Percentiles rank a stretch among this genome's conserved stretches.
Conservation (phyloP, 2,329 filamentous ascomycete species). For the Teratosphaeria gauchensis region DNA sequence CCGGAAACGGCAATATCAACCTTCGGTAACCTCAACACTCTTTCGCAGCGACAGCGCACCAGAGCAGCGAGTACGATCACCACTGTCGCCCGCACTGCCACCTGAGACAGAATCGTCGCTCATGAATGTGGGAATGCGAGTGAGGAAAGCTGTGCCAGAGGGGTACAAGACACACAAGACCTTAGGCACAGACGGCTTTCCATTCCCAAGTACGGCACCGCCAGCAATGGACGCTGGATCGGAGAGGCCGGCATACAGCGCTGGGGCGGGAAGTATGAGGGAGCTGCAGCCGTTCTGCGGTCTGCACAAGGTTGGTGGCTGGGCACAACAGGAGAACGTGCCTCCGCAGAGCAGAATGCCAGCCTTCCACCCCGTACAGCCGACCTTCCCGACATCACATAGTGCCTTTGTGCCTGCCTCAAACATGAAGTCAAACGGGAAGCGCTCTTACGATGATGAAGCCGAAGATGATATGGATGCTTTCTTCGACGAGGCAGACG, state of each 20-base stretch:
- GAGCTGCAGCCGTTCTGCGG: slow-evolving; percentile 77
- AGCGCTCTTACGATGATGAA: slow-evolving; percentile 28
- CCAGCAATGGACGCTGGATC: slow-evolving; percentile 24
- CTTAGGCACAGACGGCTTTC: slow-evolving; percentile 12
- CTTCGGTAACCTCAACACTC: slow-evolving; percentile 37
- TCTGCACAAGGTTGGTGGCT: slow-evolving; percentile 63
- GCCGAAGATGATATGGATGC: slow-evolving; percentile 27
- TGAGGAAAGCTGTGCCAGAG: slow-evolving; percentile 86
- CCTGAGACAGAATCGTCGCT: slow-evolving; percentile 66
- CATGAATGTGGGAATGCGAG: slow-evolving; percentile 86
- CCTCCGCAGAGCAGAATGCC: slow-evolving; percentile 5
- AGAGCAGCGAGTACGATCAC: slow-evolving; percentile 10
- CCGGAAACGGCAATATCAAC: slow-evolving; percentile 36
- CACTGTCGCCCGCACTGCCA: slow-evolving; percentile 47
- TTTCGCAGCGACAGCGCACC: slow-evolving; percentile 9
- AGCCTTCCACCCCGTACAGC: slow-evolving; percentile 26
- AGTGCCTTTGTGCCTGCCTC: slow-evolving; percentile 24
- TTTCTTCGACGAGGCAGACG: slow-evolving; percentile 20
- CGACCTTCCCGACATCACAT: slow-evolving; percentile 30
- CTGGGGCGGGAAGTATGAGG: slow-evolving; percentile 19
- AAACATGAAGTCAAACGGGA: slow-evolving; percentile 12
- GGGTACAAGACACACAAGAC: slow-evolving; percentile 73
- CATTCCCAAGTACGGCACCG: slow-evolving; percentile 17
- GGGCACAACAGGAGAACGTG: slow-evolving; percentile 46
- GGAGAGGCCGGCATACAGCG: slow-evolving; percentile 10